Conservation (phyloP, 768 basidiomycete species). For the Calocera viscosa region DNA sequence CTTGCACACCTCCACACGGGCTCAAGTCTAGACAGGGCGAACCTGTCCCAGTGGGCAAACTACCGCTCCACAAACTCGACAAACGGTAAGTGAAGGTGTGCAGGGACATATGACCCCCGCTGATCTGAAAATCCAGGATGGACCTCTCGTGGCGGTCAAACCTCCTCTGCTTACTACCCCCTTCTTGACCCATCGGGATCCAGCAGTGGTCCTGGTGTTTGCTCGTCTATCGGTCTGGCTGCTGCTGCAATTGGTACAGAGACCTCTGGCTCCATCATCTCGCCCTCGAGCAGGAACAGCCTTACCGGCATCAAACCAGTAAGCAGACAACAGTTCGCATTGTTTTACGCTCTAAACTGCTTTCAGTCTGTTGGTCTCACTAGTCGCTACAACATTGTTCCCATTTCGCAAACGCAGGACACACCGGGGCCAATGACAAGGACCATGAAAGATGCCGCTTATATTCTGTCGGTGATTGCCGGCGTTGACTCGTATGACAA, state of each 20-base stretch:
- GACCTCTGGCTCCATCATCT: conserved; percentile 45
- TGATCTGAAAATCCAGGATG: conserved; percentile 37
- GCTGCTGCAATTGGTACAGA: conserved; percentile 31
- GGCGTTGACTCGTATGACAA: conserved; percentile 45
- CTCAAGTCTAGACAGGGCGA: conserved; percentile 30
- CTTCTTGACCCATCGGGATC: conserved; percentile 45
- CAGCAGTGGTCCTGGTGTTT: conserved; percentile 45
- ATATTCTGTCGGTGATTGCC: conserved; percentile 44
- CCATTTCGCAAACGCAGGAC: conserved; percentile 46
- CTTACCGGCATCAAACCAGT: conserved; percentile 50
- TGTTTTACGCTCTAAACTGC: conserved; percentile 30
- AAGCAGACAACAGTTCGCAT: conserved; percentile 46
- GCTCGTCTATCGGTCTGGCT: conserved; percentile 40
- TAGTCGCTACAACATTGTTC: conserved; percentile 31
- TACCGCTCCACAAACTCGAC: conserved; percentile 28
- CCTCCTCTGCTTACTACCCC: conserved; percentile 39
- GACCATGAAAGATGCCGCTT: conserved; percentile 42
- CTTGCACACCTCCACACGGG: background rate
- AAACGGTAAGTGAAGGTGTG: background rate
- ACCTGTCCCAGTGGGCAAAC: conserved; percentile 43
- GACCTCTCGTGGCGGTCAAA: conserved; percentile 44
- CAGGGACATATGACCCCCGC: background rate
- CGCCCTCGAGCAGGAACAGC: conserved; percentile 41
- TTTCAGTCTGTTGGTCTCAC: background rate
- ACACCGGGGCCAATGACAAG: conserved; percentile 47